Percentiles rank a stretch among this genome's conserved stretches.
Conservation (phyloP, 306 rosid genomes). For the Arachis stenosperma region DNA sequence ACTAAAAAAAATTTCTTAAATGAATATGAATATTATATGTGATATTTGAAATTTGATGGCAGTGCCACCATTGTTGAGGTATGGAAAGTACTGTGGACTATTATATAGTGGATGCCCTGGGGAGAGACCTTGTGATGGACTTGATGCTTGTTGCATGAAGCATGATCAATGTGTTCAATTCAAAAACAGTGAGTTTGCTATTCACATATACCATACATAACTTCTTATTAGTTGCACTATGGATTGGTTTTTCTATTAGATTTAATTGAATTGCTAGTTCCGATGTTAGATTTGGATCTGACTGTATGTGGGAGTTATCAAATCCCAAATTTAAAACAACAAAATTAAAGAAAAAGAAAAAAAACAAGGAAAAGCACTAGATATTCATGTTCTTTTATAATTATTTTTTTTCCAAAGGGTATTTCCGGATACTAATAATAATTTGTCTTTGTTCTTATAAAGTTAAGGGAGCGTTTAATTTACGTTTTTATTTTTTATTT, state of each 20-base stretch:
- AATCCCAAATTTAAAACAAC: too few relatives aligned
- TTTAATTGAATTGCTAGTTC: background rate
- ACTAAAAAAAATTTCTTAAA: too few relatives aligned
- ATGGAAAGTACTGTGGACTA: conserved; percentile 94
- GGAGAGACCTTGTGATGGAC: conserved; percentile 93
- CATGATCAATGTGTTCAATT: conserved; percentile 80
- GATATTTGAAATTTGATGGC: background rate
- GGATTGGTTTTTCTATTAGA: background rate
- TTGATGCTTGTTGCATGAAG: conserved; percentile 89
- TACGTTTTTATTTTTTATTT: too few relatives aligned
- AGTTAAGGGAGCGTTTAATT: too few relatives aligned
- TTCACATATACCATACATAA: background rate
- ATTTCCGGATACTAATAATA: too few relatives aligned
- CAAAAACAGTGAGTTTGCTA: conserved; percentile 64
- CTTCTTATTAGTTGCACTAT: conserved; percentile 10
- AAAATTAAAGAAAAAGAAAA: too few relatives aligned
- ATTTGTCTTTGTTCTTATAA: too few relatives aligned
- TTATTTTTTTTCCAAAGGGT: too few relatives aligned
- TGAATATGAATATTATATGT: background rate
- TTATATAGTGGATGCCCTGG: conserved; percentile 94
- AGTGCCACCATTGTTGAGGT: conserved; percentile 90
- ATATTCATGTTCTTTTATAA: too few relatives aligned
- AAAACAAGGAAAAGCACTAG: too few relatives aligned
- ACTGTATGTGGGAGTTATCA: background rate
- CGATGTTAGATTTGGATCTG: conserved; percentile 24